Conservation (phyloP, 768 basidiomycete species). For the Dacryopinax primogenitus region DNA sequence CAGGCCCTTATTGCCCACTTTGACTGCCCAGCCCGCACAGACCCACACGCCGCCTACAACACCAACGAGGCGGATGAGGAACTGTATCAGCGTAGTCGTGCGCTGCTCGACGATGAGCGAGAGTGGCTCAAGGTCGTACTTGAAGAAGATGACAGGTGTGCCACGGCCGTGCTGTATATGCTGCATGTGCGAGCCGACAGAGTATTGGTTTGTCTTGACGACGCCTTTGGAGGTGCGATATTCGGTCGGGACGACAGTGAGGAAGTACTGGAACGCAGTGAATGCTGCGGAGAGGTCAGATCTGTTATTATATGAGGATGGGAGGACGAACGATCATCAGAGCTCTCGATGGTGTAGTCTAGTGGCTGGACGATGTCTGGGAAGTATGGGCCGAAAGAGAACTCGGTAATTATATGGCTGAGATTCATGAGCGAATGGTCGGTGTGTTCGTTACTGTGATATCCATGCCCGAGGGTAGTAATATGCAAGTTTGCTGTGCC, state of each 20-base stretch:
- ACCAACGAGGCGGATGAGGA: conserved; percentile 75
- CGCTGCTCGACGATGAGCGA: conserved; percentile 74
- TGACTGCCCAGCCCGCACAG: conserved; percentile 65
- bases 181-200: conserved; percentile 83
- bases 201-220: conserved; percentile 67
- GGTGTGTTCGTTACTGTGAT: conserved; percentile 73
- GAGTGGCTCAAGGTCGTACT: conserved; percentile 90
- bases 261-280: conserved; percentile 84
- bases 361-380: conserved; percentile 91
- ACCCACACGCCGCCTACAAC: conserved; percentile 88
- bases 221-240: conserved; percentile 61
- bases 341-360: conserved; percentile 73
- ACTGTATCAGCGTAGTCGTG: conserved; percentile 66
- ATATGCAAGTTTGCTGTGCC: conserved; percentile 77
- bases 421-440: conserved; percentile 93
- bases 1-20: conserved; percentile 45
- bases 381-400: conserved; percentile 93
- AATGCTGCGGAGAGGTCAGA: conserved; percentile 43
- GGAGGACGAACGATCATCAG: conserved; percentile 46
- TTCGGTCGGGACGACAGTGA: conserved; percentile 90
- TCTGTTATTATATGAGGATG: neutral
- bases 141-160: conserved; percentile 95
- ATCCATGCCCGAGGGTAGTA: conserved; percentile 90
- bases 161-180: conserved; percentile 59
- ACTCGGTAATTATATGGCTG: conserved; percentile 90